Evolutionary conservation across 2,329 filamentous ascomycete genomes (phyloP).

Genomic region (Neoascochyta sp.): DNA sequence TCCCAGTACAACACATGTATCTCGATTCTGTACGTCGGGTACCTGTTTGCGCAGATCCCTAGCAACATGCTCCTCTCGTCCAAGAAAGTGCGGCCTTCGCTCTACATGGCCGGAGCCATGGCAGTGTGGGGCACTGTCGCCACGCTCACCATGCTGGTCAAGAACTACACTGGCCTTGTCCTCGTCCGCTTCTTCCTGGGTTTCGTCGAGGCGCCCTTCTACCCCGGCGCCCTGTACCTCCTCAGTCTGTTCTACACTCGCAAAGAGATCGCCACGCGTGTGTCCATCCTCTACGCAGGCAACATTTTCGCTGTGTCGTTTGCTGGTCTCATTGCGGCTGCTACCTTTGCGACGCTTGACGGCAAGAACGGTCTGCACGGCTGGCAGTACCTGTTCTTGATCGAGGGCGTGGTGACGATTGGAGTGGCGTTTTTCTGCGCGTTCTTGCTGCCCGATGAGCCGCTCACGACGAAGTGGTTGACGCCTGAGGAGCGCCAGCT

Average conservation of each 20-base stretch:
- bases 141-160: conserved; percentile 22
- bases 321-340: conserved; percentile 15
- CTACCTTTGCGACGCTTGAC: conserved; percentile 14
- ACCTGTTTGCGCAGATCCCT: conserved; percentile 35
- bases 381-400: conserved; percentile 22
- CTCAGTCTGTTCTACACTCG: conserved; percentile 63
- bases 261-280: conserved; percentile 36
- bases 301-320: conserved; percentile 14
- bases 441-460: conserved; percentile 39
- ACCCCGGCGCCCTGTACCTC: conserved; percentile 59
- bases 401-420: conserved; percentile 25
- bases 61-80: conserved; percentile 45
- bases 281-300: conserved; percentile 11
- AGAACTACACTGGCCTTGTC: conserved; percentile 30
- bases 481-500: conserved; percentile 43
- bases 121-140: conserved; percentile 33
- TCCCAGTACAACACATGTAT: conserved; percentile 47
- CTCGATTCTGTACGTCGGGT: conserved; percentile 20
- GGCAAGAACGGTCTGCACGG: conserved; percentile 14
- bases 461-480: conserved; percentile 44
- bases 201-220: conserved; percentile 43
- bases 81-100: conserved; percentile 26
- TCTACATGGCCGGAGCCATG: conserved; percentile 31
- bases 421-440: conserved; percentile 31
- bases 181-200: conserved; percentile 28